These are phyloP conservation scores for Pontederia crassipes DNA, from an alignment of 176 grass and related monocot species.

Conservation along the genomic window DNA sequence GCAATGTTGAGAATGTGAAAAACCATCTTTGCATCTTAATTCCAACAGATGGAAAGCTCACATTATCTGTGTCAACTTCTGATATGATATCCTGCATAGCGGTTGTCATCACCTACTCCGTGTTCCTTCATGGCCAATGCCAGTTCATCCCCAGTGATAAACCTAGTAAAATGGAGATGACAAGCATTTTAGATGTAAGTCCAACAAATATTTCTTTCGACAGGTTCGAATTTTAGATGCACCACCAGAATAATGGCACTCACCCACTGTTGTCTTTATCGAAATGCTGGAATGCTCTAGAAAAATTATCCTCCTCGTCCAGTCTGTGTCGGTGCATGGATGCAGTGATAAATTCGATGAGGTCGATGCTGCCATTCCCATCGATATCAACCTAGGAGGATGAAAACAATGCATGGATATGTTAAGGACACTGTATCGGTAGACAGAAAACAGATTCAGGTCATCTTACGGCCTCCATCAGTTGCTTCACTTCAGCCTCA, in stretches of 20 bases:
- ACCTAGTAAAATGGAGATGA: slow-evolving; percentile 27
- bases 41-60: slow-evolving; percentile 17
- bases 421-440: not conserved
- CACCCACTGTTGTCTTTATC: slow-evolving; percentile 96
- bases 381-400: slow-evolving; percentile 78
- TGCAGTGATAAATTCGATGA: slow-evolving; percentile 97
- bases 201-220: not conserved
- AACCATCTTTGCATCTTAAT: not conserved
- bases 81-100: slow-evolving; percentile 95
- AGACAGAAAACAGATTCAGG: slow-evolving; percentile 20
- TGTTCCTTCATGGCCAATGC: slow-evolving; percentile 79
- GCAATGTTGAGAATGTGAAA: not conserved
- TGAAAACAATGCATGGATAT: not conserved
- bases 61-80: slow-evolving; percentile 92
- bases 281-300: slow-evolving; percentile 88
- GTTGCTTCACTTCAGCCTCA: slow-evolving; percentile 90
- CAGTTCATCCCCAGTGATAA: slow-evolving; percentile 90
- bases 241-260: slow-evolving; percentile 7
- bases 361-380: slow-evolving; percentile 90
- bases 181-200: slow-evolving; percentile 1
- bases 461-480: slow-evolving; percentile 93
- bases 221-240: not conserved
- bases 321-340: slow-evolving; percentile 91
- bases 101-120: slow-evolving; percentile 66
- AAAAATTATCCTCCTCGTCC: slow-evolving; percentile 78